phyloP scores from a whole-genome alignment of 306 rosid genomes.

The Rosa persica region DNA sequence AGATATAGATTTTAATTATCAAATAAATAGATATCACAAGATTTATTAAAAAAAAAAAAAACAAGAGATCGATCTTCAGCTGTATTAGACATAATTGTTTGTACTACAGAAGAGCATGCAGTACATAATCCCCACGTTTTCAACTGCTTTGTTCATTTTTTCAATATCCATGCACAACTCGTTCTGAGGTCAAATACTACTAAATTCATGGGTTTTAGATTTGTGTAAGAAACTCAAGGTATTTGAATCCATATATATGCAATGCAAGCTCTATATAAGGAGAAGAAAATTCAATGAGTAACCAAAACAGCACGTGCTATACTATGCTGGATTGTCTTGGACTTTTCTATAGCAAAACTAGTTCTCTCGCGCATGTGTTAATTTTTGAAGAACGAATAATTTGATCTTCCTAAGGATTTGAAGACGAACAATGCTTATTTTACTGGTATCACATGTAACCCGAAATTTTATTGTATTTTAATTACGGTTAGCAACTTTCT shows the following conservation, averaged over 20 bases:
- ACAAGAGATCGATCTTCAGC: too few relatives aligned
- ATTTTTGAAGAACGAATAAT: not conserved
- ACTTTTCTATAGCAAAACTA: not conserved
- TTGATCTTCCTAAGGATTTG: not conserved
- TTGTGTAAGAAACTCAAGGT: not conserved
- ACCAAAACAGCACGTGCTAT: too few relatives aligned
- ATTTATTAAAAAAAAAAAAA: too few relatives aligned
- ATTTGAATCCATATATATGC: not conserved
- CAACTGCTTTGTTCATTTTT: not conserved
- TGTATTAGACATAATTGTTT: too few relatives aligned
- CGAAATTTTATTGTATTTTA: not conserved
- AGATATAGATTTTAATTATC: not conserved
- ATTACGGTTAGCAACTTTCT: too few relatives aligned
- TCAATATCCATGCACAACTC: not conserved
- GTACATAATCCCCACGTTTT: not conserved
- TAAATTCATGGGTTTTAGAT: too few relatives aligned
- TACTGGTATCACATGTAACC: not conserved
- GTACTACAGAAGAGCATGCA: not conserved
- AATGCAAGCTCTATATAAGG: not conserved
- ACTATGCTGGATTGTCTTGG: not conserved
- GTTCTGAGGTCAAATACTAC: not conserved
- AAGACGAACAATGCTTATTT: not conserved
- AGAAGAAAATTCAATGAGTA: not conserved
- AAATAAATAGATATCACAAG: not conserved
- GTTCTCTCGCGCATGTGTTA: not conserved